Base-by-base conservation (phyloP, 805 yeast genomes). In the Candida nanaspora region DNA sequence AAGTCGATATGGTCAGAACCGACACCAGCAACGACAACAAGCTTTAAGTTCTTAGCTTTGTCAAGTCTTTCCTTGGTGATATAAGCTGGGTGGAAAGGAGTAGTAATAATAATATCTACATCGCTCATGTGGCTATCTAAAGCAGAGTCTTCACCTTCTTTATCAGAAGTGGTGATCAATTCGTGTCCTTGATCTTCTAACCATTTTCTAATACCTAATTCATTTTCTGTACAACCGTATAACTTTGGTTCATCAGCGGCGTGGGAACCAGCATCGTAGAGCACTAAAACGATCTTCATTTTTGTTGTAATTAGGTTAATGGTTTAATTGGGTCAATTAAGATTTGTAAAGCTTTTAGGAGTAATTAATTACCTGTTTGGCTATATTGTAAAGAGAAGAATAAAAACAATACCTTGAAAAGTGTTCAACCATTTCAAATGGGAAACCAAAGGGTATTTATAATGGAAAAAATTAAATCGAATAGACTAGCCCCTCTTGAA, bases 31-130 rank as follows among this genome's bases (percentile, higher is more conserved):
- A 89, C 84, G 50, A 82, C 70, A 45, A 80, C 67, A 39, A 81
- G 56, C 66, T 82, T 82, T 62, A 84, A 71, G 40, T 80, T 82
- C 58, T 79, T 78, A 27, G 91, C 89, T 55, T 74, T 72, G 38
- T 66, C 77, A 47, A 84, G 71, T 53, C 91, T 72, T 51, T 78
- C 82, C 44, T 70, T 68, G 41, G 81, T 74, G 57, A 84, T 69
- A 61, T 84, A 84, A 29, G 80, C 91, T 4, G 94, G 93, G 62
- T 74, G 86, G 73, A 85, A 84, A 3, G 94, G 93, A 11, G 91
- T 83, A 32, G 89, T 78, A 61, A 85, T 83, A 53, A 84, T 74
- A 39, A 84, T 70, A 50, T 84, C 93, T 5, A 89, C 85, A 45
- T 80, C 87, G 37, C 69, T 74, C 56, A 84, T 72, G 47, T 82